A percentile compares a stretch with the other conserved stretches of the same genome.
Evolutionary conservation across 1,284 basidiomycete genomes (phyloP).

Genomic region (Ustilago trichophora): DNA sequence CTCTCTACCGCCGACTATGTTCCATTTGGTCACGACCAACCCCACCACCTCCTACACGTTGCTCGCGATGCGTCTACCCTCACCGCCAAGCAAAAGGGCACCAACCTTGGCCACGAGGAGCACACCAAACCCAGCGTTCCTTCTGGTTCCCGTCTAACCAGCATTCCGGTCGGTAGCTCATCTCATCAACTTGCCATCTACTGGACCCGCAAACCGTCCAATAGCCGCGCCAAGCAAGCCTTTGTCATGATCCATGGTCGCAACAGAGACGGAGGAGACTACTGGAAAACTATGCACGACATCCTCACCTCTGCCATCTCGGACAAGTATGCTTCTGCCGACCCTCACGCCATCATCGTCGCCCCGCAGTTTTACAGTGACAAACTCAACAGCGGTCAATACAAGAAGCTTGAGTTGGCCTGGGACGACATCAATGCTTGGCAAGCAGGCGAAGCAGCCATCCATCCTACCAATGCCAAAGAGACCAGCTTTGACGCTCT

Average conservation of each 20-base stretch:
- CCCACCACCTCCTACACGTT: neutral
- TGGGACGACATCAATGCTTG: conserved; percentile 63
- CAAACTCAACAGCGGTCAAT: conserved; percentile 55
- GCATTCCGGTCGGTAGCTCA: conserved; percentile 34
- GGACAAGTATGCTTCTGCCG: conserved; percentile 26
- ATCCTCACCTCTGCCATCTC: conserved; percentile 43
- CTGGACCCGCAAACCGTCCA: conserved; percentile 41
- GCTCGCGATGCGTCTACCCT: conserved; percentile 46
- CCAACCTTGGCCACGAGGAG: conserved; percentile 31
- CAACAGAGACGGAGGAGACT: conserved; percentile 50
- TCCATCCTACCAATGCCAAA: conserved; percentile 48
- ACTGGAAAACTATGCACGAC: conserved; percentile 57
- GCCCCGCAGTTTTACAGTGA: conserved; percentile 61
- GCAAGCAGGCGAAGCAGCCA: conserved; percentile 59
- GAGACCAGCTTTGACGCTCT: conserved; percentile 60
- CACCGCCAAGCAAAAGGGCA: conserved; percentile 17
- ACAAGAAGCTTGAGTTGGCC: conserved; percentile 49
- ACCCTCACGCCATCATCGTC: conserved; percentile 49
- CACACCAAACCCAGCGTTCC: conserved; percentile 45
- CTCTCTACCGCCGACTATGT: conserved; percentile 6
- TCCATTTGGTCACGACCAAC: conserved; percentile 7
- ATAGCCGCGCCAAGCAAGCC: conserved; percentile 44
- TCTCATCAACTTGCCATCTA: conserved; percentile 46
- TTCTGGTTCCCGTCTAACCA: conserved; percentile 40
- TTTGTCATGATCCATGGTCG: conserved; percentile 64